These are phyloP conservation scores for Tulasnella sp. DNA, from an alignment of 768 basidiomycete species.

Conservation along the genomic window DNA sequence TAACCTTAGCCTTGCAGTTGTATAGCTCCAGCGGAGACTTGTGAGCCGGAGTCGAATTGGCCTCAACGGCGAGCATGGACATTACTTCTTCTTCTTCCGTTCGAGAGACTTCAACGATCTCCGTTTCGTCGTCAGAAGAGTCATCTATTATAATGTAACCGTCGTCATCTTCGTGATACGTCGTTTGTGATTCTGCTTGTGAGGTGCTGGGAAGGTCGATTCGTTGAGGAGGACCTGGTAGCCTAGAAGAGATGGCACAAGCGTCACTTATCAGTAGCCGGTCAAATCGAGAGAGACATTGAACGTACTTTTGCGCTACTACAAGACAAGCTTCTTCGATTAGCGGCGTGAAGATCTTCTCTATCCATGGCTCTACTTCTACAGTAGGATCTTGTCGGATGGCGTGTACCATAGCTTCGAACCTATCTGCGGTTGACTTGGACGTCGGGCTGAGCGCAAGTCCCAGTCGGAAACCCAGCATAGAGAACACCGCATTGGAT, in stretches of 20 bases:
- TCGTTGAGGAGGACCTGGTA: not conserved
- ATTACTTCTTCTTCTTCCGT: not conserved
- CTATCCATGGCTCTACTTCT: not conserved
- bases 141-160: not conserved
- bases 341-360: not conserved
- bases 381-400: not conserved
- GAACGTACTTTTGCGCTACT: not conserved
- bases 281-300: no score
- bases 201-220: not conserved
- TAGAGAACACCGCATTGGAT: constrained; percentile 1
- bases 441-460: not conserved
- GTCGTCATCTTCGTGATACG: not conserved
- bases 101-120: not conserved
- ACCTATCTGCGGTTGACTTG: constrained; percentile 1
- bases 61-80: not conserved
- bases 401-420: not conserved
- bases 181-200: not conserved
- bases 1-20: not conserved
- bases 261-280: not conserved
- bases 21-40: not conserved
- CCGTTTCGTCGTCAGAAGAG: not conserved
- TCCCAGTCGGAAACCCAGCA: not conserved
- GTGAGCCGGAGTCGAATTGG: not conserved
- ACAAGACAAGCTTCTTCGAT: not conserved
- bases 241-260: not conserved